Evolutionary conservation across 805 yeast species (phyloP).

Genomic region (Wickerhamomyces kurtzmanii): DNA sequence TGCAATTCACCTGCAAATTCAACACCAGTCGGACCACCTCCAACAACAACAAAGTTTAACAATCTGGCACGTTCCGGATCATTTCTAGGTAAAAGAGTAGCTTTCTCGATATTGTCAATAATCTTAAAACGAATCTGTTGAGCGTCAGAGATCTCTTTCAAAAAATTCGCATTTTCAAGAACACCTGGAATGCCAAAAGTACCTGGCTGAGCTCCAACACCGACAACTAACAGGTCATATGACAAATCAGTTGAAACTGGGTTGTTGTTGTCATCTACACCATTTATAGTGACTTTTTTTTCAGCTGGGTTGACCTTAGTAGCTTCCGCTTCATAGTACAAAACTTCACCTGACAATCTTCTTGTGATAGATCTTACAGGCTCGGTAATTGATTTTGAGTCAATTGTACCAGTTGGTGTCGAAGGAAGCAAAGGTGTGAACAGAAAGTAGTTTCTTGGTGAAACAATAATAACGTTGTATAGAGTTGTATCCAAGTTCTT

Average conservation of each 20-base stretch:
- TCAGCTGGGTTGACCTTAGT: conserved; percentile 66
- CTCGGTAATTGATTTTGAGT: conserved; percentile 83
- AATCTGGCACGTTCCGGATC: conserved; percentile 79
- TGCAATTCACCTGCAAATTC: conserved; percentile 95
- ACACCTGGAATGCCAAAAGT: conserved; percentile 96
- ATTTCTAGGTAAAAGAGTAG: conserved; percentile 61
- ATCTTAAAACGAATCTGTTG: conserved; percentile 72
- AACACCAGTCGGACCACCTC: conserved; percentile 99
- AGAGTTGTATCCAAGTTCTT: conserved; percentile 77
- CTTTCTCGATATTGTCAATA: conserved; percentile 85
- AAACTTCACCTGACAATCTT: conserved; percentile 66
- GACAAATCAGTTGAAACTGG: conserved; percentile 32
- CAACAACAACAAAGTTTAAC: conserved; percentile 84
- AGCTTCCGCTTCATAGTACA: conserved; percentile 86
- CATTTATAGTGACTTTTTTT: conserved; percentile 56
- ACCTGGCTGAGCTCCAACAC: conserved; percentile 93
- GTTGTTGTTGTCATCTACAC: conserved; percentile 35
- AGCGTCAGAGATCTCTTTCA: conserved; percentile 87
- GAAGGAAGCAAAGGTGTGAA: conserved; percentile 96
- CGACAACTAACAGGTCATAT: conserved; percentile 82
- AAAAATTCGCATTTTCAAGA: conserved; percentile 74
- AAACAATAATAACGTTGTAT: conserved; percentile 82
- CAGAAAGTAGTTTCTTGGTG: conserved; percentile 91
- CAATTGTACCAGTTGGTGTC: conserved; percentile 90
- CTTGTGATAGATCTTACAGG: conserved; percentile 86